Percentiles rank a stretch among this genome's conserved stretches.
These are phyloP conservation scores for Pichiaceae sp. DNA, from an alignment of 1,139 yeast genomes.

Conservation along the genomic window DNA sequence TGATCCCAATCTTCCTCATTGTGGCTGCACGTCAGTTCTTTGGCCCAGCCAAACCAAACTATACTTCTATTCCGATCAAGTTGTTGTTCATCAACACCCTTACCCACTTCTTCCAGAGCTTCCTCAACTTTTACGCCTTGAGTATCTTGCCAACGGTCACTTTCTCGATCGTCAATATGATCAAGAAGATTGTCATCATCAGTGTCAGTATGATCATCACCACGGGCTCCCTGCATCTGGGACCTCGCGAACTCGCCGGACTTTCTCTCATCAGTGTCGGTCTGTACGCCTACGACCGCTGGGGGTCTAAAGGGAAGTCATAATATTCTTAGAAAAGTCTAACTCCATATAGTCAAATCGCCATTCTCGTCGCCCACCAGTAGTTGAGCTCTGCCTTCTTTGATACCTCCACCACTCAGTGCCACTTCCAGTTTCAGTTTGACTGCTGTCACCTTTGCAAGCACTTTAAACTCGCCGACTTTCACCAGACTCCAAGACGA, in stretches of 20 bases:
- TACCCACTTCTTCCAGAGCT: slow-evolving; percentile 75
- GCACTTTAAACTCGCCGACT: slow-evolving; percentile 19
- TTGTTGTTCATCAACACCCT: slow-evolving; percentile 48
- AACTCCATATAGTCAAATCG: slow-evolving; percentile 25
- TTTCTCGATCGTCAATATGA: slow-evolving; percentile 80
- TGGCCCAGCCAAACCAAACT: slow-evolving; percentile 7
- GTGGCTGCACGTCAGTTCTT: slow-evolving; percentile 39
- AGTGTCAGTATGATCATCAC: slow-evolving; percentile 76
- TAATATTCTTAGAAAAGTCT: background rate
- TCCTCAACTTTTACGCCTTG: slow-evolving; percentile 80
- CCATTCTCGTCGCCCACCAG: slow-evolving; percentile 29
- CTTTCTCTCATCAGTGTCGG: slow-evolving; percentile 37
- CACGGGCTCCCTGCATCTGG: slow-evolving; percentile 44
- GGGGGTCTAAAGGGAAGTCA: slow-evolving; percentile 38
- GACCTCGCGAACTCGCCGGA: slow-evolving; percentile 44
- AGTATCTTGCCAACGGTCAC: slow-evolving; percentile 82
- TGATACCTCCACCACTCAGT: slow-evolving; percentile 23
- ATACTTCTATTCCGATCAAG: slow-evolving; percentile 21
- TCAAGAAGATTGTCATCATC: slow-evolving; percentile 82
- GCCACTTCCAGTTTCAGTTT: slow-evolving; percentile 24
- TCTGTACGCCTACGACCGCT: slow-evolving; percentile 56
- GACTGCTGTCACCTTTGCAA: slow-evolving; percentile 19
- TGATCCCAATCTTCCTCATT: slow-evolving; percentile 67
- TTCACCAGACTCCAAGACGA: slow-evolving; percentile 11
- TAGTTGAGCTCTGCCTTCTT: slow-evolving; percentile 25